Evolutionary conservation across 2,329 filamentous ascomycete genomes (phyloP).

Genomic region (Elsinoe arachidis): DNA sequence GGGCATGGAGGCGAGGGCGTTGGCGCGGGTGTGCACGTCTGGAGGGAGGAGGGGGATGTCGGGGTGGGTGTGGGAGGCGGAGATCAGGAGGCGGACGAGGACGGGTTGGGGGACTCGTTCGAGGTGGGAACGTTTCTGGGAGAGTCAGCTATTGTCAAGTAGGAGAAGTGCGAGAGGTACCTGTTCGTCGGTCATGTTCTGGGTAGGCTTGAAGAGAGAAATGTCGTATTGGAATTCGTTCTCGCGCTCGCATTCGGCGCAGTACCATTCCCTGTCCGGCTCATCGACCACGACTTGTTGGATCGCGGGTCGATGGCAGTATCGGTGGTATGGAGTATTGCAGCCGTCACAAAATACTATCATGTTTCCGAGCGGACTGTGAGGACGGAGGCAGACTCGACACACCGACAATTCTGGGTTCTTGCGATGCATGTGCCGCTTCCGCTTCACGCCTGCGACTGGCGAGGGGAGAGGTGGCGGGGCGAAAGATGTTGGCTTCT

Average conservation of each 20-base stretch:
- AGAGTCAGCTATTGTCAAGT: background rate
- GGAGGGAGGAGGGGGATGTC: slow-evolving; percentile 57
- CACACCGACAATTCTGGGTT: slow-evolving; percentile 55
- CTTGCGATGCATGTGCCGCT: slow-evolving; percentile 46
- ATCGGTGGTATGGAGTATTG: slow-evolving; percentile 70
- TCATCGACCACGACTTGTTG: slow-evolving; percentile 59
- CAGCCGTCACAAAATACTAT: slow-evolving; percentile 84
- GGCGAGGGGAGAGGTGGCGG: slow-evolving; percentile 43
- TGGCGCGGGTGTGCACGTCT: slow-evolving; percentile 18
- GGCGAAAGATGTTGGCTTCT: slow-evolving; percentile 56
- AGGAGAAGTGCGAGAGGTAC: slow-evolving; percentile 23
- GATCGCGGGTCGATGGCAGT: slow-evolving; percentile 70
- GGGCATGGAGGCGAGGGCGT: slow-evolving; percentile 17
- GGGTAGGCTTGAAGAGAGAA: slow-evolving; percentile 31
- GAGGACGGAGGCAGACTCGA: slow-evolving; percentile 62
- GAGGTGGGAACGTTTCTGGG: slow-evolving; percentile 32
- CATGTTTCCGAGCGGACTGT: slow-evolving; percentile 63
- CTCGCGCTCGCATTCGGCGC: slow-evolving; percentile 50
- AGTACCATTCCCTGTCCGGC: slow-evolving; percentile 63
- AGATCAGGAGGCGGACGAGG: slow-evolving; percentile 57
- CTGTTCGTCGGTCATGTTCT: slow-evolving; percentile 34
- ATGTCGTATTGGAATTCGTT: slow-evolving; percentile 33
- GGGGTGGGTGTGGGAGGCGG: slow-evolving; percentile 52
- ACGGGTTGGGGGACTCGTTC: slow-evolving; percentile 51
- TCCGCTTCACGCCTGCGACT: slow-evolving; percentile 43